These are phyloP conservation scores for Polygonum aviculare DNA, from an alignment of 148 eudicot genomes.

Conservation along the genomic window DNA sequence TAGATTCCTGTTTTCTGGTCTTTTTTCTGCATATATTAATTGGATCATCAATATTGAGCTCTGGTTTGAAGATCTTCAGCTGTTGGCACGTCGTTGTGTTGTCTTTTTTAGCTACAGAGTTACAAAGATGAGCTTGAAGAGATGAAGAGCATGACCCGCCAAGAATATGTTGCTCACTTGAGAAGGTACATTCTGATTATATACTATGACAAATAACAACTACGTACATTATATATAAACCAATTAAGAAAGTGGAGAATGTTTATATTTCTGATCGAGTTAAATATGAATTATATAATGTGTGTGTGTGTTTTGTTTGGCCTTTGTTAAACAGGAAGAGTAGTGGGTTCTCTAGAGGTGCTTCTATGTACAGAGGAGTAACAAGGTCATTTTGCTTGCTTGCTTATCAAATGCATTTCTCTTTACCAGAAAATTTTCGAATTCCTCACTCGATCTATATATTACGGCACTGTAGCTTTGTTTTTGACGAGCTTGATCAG, in stretches of 20 bases:
- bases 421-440: too few species aligned
- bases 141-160: slow-evolving; percentile 82
- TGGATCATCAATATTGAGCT: background rate
- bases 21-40: background rate
- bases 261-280: background rate
- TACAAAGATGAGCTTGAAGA: slow-evolving; percentile 68
- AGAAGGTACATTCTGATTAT: slow-evolving; percentile 41
- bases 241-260: too few species aligned
- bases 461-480: too few species aligned
- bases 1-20: background rate
- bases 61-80: background rate
- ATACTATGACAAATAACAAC: background rate
- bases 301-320: background rate
- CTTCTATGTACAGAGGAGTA: slow-evolving; percentile 89
- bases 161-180: slow-evolving; percentile 83
- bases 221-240: background rate
- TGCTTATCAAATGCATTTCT: too few species aligned
- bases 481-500: too few species aligned
- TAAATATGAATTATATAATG: background rate
- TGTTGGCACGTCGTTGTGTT: too few species aligned
- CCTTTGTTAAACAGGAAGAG: slow-evolving; percentile 52
- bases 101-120: slow-evolving; percentile 44
- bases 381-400: slow-evolving; percentile 49
- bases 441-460: too few species aligned
- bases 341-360: slow-evolving; percentile 93